Base-by-base conservation (phyloP, 83 land plant species). In the Picea mariana region DNA sequence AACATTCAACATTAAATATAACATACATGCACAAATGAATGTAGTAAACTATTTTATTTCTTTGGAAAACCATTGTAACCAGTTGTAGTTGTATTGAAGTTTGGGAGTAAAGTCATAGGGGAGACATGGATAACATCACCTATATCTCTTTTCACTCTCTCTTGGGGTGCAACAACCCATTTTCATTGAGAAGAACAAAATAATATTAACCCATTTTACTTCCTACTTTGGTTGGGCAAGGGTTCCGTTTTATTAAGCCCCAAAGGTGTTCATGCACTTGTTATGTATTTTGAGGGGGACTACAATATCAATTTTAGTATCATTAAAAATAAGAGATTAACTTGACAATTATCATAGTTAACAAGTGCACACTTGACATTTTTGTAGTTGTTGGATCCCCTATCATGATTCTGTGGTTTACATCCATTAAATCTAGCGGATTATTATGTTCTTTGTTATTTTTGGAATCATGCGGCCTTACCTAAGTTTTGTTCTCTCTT, bases 101-200 rank as follows among this genome's bases (percentile, higher is more conserved):
- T 40, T 60, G 83, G 79, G 15, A 85, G 82, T 62, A 90, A 40
- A 21, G 92, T 89, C 94, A 92, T 90, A 4, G 91, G 94, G 23
- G 88, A 83, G 13, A 83, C 73, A 67, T 79, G 73, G 34, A 84
- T 5, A 67, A 78, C n/a, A 7, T 21, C 9, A 3, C 15, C 62
- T 26, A 15, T 58, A 12, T 66, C 81, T 31, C 80, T 88, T 21
- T 84, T 84, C n/a, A 75, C 69, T 18, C 82, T 87, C 42, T 82
- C 78, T 13, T 83, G n/a, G n/a, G n/a, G n/a, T n/a, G n/a, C n/a
- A n/a, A n/a, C n/a, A n/a, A n/a, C n/a, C n/a, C n/a, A n/a, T n/a
- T n/a, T n/a, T n/a, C n/a, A n/a, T n/a, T n/a, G n/a, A n/a, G n/a
- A n/a, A n/a, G n/a, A n/a, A n/a, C n/a, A n/a, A n/a, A n/a, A n/a